Percentiles rank a stretch among this genome's conserved stretches.
These are phyloP conservation scores for Aspergillus egyptiacus DNA, from an alignment of 495 filamentous ascomycete species.

Conservation along the genomic window DNA sequence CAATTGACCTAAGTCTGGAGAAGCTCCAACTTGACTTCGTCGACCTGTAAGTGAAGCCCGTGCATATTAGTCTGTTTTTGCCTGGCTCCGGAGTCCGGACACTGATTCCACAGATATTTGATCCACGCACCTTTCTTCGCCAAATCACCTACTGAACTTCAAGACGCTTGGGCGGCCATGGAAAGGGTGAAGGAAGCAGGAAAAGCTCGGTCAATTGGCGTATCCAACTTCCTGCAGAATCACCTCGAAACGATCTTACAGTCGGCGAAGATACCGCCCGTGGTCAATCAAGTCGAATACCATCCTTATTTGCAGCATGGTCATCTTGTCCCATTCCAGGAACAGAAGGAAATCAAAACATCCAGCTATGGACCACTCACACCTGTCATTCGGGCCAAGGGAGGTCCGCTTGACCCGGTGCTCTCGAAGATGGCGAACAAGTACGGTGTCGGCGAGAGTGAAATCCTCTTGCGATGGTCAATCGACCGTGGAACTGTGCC, in stretches of 20 bases:
- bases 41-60: slow-evolving; percentile 50
- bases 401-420: slow-evolving; percentile 62
- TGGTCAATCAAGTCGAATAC: slow-evolving; percentile 83
- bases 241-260: slow-evolving; percentile 64
- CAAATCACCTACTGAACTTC: slow-evolving; percentile 54
- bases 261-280: slow-evolving; percentile 58
- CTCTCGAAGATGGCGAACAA: slow-evolving; percentile 60
- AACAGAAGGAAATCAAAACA: slow-evolving; percentile 61
- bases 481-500: slow-evolving; percentile 73
- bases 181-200: slow-evolving; percentile 65
- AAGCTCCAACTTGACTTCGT: slow-evolving; percentile 75
- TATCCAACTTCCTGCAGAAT: slow-evolving; percentile 68
- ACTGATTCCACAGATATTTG: slow-evolving; percentile 51
- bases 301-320: slow-evolving; percentile 81
- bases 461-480: slow-evolving; percentile 70
- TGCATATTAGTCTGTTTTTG: not conserved
- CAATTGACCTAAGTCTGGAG: slow-evolving; percentile 65
- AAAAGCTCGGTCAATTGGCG: slow-evolving; percentile 71
- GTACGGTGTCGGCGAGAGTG: slow-evolving; percentile 66
- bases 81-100: not conserved
- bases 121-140: slow-evolving; percentile 74
- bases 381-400: slow-evolving; percentile 56
- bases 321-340: slow-evolving; percentile 58
- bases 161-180: slow-evolving; percentile 69
- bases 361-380: slow-evolving; percentile 65